phyloP scores from a whole-genome alignment of 2,329 filamentous ascomycete genomes.

The Trichophyton schoenleinii region DNA sequence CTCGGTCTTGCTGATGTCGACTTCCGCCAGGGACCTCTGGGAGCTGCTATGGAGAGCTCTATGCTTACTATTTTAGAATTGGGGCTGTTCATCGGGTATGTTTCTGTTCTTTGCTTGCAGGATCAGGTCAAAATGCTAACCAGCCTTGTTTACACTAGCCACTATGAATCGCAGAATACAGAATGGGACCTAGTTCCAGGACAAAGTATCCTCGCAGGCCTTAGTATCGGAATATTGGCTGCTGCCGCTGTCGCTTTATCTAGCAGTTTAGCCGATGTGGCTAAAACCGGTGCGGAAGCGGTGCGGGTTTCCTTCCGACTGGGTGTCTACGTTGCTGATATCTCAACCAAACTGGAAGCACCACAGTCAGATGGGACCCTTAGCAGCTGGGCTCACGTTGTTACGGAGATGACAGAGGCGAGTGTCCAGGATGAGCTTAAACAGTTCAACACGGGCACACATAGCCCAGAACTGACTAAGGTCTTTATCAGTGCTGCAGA shows the following conservation, averaged over 20 bases:
- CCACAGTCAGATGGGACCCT: conserved; percentile 6
- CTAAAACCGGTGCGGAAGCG: conserved; percentile 30
- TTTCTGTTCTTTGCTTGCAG: background rate
- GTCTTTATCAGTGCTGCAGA: conserved; percentile 19
- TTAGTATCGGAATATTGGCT: conserved; percentile 37
- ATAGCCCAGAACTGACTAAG: conserved; percentile 13
- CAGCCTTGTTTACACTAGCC: background rate
- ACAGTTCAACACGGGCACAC: background rate
- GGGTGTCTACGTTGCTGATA: conserved; percentile 32
- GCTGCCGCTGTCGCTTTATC: conserved; percentile 34
- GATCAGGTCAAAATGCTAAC: background rate
- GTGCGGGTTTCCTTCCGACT: conserved; percentile 38
- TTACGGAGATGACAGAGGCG: background rate
- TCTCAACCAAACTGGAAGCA: conserved; percentile 34
- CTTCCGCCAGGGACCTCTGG: conserved; percentile 31
- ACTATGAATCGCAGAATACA: background rate
- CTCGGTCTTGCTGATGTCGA: conserved; percentile 11
- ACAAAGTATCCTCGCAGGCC: conserved; percentile 26
- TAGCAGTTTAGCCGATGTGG: conserved; percentile 27
- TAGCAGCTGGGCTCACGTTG: background rate
- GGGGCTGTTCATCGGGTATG: conserved; percentile 35
- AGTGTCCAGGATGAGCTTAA: background rate
- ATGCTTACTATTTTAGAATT: conserved; percentile 33
- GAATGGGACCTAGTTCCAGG: background rate
- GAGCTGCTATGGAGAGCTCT: conserved; percentile 36